Conservation (phyloP, 1,284 basidiomycete genomes). For the Rhodotorula sp. region DNA sequence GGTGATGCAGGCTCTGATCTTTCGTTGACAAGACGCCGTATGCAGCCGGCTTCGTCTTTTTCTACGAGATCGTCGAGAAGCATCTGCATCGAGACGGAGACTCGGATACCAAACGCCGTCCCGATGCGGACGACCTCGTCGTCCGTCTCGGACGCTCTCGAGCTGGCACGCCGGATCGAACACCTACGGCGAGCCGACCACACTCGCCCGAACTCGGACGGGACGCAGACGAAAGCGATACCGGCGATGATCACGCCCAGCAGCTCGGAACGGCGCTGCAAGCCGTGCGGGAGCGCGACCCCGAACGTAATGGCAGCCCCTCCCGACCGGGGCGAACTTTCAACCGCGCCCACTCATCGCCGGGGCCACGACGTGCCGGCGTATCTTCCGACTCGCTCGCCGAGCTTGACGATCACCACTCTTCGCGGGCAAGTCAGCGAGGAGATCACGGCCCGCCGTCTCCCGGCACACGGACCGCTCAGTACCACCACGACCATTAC, state of each 20-base stretch:
- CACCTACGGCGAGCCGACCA: constrained; percentile 18
- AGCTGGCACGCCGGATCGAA: constrained; percentile 12
- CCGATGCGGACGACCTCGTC: constrained; percentile 30
- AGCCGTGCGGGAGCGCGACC: background rate
- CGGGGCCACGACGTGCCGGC: constrained; percentile 2
- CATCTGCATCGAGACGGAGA: constrained; percentile 35
- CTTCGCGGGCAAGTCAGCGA: background rate
- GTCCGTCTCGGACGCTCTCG: constrained; percentile 34
- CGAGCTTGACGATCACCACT: constrained; percentile 15
- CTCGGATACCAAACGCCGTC: constrained; percentile 33
- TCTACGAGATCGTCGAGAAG: constrained; percentile 39
- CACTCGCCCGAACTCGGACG: constrained; percentile 12
- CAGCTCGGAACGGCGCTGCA: constrained; percentile 19
- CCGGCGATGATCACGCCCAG: background rate
- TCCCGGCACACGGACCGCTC: background rate
- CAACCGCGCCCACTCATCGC: background rate
- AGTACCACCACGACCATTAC: background rate
- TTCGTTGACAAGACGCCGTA: background rate
- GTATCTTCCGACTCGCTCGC: constrained; percentile 18
- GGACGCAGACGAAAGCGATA: background rate
- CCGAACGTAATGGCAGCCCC: background rate
- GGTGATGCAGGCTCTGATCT: background rate
- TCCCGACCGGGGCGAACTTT: background rate
- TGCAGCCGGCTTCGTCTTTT: constrained; percentile 30
- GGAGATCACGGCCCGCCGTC: background rate